These are phyloP conservation scores for Macrophomina tecta DNA, from an alignment of 2,329 filamentous ascomycete genomes.

Conservation along the genomic window DNA sequence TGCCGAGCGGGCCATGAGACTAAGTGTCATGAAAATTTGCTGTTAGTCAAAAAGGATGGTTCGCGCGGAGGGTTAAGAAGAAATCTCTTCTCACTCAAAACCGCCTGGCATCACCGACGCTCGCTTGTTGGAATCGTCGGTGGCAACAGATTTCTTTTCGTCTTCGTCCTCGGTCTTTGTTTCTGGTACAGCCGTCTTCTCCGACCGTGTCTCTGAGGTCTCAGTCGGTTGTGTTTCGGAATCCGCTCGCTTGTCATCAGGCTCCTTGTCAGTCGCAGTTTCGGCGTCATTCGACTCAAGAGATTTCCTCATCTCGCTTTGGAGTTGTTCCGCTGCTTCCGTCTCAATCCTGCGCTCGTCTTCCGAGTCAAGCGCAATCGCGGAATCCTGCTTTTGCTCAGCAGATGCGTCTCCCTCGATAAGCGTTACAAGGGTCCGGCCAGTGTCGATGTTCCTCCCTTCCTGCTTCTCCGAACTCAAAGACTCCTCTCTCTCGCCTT, in stretches of 20 bases:
- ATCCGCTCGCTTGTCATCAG: slow-evolving; percentile 18
- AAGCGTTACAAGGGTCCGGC: slow-evolving; percentile 42
- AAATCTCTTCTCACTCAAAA: slow-evolving; percentile 28
- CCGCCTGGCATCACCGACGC: slow-evolving; percentile 26
- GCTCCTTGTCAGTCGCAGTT: slow-evolving; percentile 18
- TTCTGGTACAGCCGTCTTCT: slow-evolving; percentile 14
- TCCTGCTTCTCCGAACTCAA: slow-evolving; percentile 33
- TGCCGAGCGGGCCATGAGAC: slow-evolving; percentile 23
- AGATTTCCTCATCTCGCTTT: slow-evolving; percentile 30
- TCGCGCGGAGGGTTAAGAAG: slow-evolving; percentile 20
- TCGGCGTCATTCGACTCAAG: not conserved
- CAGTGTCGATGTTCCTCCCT: slow-evolving; percentile 45
- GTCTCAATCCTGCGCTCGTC: slow-evolving; percentile 44
- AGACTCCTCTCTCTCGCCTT: slow-evolving; percentile 43
- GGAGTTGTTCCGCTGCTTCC: slow-evolving; percentile 44
- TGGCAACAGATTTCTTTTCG: slow-evolving; percentile 10
- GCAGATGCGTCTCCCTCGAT: slow-evolving; percentile 29
- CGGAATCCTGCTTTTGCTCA: slow-evolving; percentile 26
- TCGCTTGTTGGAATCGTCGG: slow-evolving; percentile 1
- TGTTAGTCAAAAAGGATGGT: slow-evolving; percentile 20
- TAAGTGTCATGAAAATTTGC: slow-evolving; percentile 6
- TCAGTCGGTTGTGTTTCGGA: slow-evolving; percentile 13
- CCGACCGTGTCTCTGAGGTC: slow-evolving; percentile 14
- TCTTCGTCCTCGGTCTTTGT: slow-evolving; percentile 13
- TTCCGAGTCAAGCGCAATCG: slow-evolving; percentile 33